Evolutionary conservation across 2,329 filamentous ascomycete genomes (phyloP), one percentile per base, ranked within the genome.

Genomic region (Penicillium palitans): DNA sequence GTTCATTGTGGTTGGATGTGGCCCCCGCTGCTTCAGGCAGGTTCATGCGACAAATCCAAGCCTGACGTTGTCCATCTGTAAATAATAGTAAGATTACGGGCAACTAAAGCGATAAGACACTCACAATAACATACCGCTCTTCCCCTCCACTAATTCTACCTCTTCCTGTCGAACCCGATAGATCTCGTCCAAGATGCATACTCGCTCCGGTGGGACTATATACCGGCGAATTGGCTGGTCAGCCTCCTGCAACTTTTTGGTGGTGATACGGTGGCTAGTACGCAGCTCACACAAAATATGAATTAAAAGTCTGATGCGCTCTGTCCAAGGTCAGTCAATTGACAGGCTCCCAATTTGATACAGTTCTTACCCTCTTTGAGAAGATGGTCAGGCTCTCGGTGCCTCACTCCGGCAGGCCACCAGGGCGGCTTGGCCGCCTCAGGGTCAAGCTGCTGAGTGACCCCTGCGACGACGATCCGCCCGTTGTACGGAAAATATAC

Each of bases 121-220:
- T 25, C n/a, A 40, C 12, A 10, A 40, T 21, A 40, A 21, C 37
- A 40, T 40, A 40, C 37, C n/a, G 4, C n/a, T 21, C n/a, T 40
- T 40, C 25, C 74, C 74, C 5, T 72, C 67, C 31, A 73, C 50
- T 46, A 72, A 76, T 15, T 72, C 64, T 51, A 76, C 75, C 60
- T 78, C 74, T 62, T 71, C 69, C 35, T 70, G 68, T 44, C 75
- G 67, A 19, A 77, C 73, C 17, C 68, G 67, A 59, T 75, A 77
- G 17, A 78, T 70, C 61, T 78, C 76, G 39, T 77, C 74, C 33
- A 78, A 59, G 33, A 78, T 70, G 13, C 69, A 64, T 40, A 73
- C 58, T 12, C 74, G 68, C 48, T 74, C 72, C 10, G 60, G 57
- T 6, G 74, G 74, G 55, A 65, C 63, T 27, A 76, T 74, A 55